These are phyloP conservation scores for Penicillium bialowiezense DNA, from an alignment of 495 filamentous ascomycete species.

Conservation along the genomic window DNA sequence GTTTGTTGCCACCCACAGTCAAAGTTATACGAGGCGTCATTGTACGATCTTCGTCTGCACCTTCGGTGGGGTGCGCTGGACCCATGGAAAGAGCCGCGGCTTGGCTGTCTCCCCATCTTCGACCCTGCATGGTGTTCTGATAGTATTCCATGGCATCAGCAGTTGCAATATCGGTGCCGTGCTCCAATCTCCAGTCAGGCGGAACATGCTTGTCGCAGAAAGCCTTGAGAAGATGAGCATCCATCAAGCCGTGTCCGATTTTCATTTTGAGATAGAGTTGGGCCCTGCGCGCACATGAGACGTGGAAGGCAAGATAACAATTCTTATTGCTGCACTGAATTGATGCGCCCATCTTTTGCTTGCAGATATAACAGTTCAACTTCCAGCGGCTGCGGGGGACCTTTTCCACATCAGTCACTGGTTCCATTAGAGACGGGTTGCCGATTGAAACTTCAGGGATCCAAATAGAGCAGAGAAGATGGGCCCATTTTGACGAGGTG, in stretches of 20 bases:
- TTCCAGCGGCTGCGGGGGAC: slow-evolving; percentile 93
- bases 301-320: slow-evolving; percentile 97
- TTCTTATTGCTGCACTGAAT: slow-evolving; percentile 98
- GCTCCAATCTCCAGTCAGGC: slow-evolving; percentile 80
- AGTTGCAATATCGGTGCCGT: slow-evolving; percentile 68
- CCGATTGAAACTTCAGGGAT: slow-evolving; percentile 94
- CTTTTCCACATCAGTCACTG: slow-evolving; percentile 95
- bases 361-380: slow-evolving; percentile 93
- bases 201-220: slow-evolving; percentile 97
- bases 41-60: slow-evolving; percentile 31
- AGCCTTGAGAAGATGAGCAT: slow-evolving; percentile 87
- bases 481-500: slow-evolving; percentile 90
- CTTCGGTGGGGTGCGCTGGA: slow-evolving; percentile 54
- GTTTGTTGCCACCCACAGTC: slow-evolving; percentile 71
- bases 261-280: slow-evolving; percentile 96
- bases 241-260: slow-evolving; percentile 80
- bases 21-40: slow-evolving; percentile 51
- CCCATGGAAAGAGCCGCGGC: slow-evolving; percentile 78
- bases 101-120: slow-evolving; percentile 88
- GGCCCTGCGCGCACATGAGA: slow-evolving; percentile 88
- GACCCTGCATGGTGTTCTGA: slow-evolving; percentile 76
- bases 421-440: slow-evolving; percentile 98
- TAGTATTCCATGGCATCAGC: slow-evolving; percentile 78
- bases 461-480: slow-evolving; percentile 96
- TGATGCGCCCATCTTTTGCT: slow-evolving; percentile 95